phyloP scores from a whole-genome alignment of 352 stramenopile species.

The Phytophthora tubulina region DNA sequence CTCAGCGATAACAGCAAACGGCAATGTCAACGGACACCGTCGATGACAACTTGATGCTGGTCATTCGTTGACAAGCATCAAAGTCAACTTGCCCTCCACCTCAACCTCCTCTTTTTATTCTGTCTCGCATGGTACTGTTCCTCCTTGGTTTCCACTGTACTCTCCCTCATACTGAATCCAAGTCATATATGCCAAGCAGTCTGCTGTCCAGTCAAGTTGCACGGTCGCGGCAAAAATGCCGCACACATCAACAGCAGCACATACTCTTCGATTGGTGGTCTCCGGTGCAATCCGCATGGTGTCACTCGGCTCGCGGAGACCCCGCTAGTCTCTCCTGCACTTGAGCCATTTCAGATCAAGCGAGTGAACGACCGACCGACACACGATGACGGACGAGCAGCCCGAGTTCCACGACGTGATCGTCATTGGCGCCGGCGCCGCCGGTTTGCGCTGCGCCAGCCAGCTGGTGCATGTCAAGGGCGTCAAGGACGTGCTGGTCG shows the following conservation, averaged over 20 bases:
- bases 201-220: constrained; percentile 44
- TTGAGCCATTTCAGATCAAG: constrained; percentile 34
- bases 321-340: neutral
- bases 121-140: constrained; percentile 21
- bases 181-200: constrained; percentile 9
- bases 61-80: too few species aligned
- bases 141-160: constrained; percentile 8
- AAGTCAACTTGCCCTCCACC: neutral
- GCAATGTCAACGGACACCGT: too few species aligned
- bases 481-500: constrained; percentile 74
- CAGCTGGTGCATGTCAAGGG: constrained; percentile 65
- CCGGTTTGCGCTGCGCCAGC: constrained; percentile 73
- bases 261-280: constrained; percentile 43
- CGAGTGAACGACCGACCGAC: neutral
- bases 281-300: neutral
- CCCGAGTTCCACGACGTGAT: constrained; percentile 68
- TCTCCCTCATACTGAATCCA: constrained; percentile 16
- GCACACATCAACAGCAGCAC: neutral
- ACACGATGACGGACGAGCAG: constrained; percentile 26
- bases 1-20: too few species aligned
- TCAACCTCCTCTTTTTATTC: constrained; percentile 14
- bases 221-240: constrained; percentile 31
- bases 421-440: constrained; percentile 73
- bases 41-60: too few species aligned
- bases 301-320: neutral